Evolutionary conservation across 345 rosid genomes (phyloP).

Genomic region (Eucalyptus pumila): DNA sequence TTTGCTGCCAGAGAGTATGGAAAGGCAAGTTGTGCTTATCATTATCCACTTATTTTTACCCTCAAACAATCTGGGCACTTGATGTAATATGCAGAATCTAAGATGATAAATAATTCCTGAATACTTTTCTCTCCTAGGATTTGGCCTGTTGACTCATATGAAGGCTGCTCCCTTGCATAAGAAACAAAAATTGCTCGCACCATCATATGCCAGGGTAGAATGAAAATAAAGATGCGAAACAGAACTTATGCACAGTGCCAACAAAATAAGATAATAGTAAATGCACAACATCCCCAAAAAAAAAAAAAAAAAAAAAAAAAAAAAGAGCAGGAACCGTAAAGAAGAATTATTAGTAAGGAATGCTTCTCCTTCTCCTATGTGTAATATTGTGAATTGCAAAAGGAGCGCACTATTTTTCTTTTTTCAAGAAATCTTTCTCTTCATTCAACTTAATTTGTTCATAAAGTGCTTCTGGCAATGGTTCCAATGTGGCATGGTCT

Average conservation of each 20-base stretch:
- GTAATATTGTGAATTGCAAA: background rate
- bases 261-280: background rate
- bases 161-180: background rate
- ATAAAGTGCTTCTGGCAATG: background rate
- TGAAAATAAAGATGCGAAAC: background rate
- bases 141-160: background rate
- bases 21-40: background rate
- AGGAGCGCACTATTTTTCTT: background rate
- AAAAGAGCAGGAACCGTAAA: background rate
- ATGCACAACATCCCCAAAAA: background rate
- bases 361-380: background rate
- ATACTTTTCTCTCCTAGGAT: background rate
- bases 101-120: background rate
- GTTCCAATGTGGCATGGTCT: background rate
- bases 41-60: background rate
- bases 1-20: background rate
- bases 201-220: background rate
- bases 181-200: background rate
- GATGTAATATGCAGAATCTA: background rate
- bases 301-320: background rate
- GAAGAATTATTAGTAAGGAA: background rate
- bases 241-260: background rate
- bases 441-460: background rate
- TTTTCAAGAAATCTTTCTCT: background rate
- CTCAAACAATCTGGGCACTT: background rate